These are phyloP conservation scores for Apiospora saccharicola DNA, from an alignment of 2,329 filamentous ascomycete genomes.

Conservation along the genomic window DNA sequence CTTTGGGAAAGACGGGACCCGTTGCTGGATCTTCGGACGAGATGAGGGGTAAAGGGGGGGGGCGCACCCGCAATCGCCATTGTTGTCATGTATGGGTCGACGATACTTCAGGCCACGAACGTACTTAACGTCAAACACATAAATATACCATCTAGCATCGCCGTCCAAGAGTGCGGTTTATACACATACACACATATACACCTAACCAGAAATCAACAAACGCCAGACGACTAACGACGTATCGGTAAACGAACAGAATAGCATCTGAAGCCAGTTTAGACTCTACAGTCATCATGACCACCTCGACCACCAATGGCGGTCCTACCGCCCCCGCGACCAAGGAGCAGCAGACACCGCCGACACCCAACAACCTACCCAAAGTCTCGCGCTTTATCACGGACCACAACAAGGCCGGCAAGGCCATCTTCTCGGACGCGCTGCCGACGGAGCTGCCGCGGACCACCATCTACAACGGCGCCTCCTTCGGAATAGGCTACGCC, in stretches of 20 bases:
- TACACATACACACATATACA: too few relatives aligned
- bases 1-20: background rate
- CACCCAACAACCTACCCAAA: slow-evolving; percentile 30
- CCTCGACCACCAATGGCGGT: background rate
- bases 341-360: slow-evolving; percentile 26
- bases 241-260: background rate
- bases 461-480: slow-evolving; percentile 47
- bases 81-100: background rate
- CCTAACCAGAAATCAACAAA: background rate
- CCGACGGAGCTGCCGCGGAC: slow-evolving; percentile 34
- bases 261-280: background rate
- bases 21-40: slow-evolving; percentile 1
- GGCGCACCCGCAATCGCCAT: background rate
- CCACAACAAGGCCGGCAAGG: slow-evolving; percentile 43
- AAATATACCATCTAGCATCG: background rate
- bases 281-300: background rate
- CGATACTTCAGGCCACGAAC: background rate
- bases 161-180: background rate
- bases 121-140: background rate
- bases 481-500: slow-evolving; percentile 57
- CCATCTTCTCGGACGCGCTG: slow-evolving; percentile 44
- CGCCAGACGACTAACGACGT: background rate
- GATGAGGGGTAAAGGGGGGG: background rate
- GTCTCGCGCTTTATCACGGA: slow-evolving; percentile 42
- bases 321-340: background rate